phyloP scores from a whole-genome alignment of 306 rosid species.

The Rubus parviflorus region DNA sequence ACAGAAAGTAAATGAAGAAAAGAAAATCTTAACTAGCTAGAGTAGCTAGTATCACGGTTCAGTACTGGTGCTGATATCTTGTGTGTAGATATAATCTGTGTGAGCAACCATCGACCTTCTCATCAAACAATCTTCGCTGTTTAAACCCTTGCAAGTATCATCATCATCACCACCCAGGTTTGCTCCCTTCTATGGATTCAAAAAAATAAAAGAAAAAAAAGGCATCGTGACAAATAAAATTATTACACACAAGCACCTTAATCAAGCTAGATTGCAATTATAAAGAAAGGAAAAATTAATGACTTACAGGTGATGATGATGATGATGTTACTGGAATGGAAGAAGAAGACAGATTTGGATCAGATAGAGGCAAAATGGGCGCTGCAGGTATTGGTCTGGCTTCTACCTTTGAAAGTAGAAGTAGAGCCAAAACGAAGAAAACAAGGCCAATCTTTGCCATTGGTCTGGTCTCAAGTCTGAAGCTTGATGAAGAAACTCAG shows the following conservation, averaged over 20 bases:
- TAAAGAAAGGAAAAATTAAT: not conserved
- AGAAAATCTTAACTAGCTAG: not conserved
- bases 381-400: slow-evolving; percentile 29
- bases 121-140: slow-evolving; percentile 43
- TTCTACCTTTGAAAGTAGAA: slow-evolving; percentile 29
- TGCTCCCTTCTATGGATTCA: slow-evolving; percentile 25
- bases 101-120: slow-evolving; percentile 51
- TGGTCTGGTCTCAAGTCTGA: not conserved
- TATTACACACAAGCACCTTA: not conserved
- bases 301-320: slow-evolving; percentile 34
- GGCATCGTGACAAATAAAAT: not conserved
- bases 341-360: slow-evolving; percentile 20
- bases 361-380: slow-evolving; percentile 22
- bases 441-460: slow-evolving; percentile 37
- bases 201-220: slow-evolving; percentile 2
- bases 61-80: slow-evolving; percentile 26
- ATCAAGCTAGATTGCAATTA: not conserved
- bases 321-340: not conserved
- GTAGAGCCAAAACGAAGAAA: slow-evolving; percentile 34
- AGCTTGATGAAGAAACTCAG: too few species aligned
- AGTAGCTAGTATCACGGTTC: slow-evolving; percentile 31
- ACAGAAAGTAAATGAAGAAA: not conserved
- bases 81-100: slow-evolving; percentile 64
- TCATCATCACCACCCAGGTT: slow-evolving; percentile 19
- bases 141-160: slow-evolving; percentile 40